Percentiles rank a stretch among this genome's conserved stretches.
These are phyloP conservation scores for Aleurites moluccanus DNA, from an alignment of 441 rosid species.

Conservation along the genomic window DNA sequence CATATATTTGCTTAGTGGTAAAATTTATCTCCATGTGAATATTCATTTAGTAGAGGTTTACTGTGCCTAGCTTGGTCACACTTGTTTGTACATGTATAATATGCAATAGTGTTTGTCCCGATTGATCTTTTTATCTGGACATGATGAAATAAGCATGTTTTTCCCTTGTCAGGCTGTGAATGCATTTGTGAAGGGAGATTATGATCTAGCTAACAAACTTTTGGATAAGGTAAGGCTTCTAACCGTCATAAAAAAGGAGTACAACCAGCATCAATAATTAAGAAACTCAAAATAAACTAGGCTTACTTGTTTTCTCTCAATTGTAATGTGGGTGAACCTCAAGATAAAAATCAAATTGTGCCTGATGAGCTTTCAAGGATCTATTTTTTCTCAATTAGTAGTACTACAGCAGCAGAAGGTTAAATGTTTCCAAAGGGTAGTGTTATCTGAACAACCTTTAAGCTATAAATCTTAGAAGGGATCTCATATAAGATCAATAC, in stretches of 20 bases:
- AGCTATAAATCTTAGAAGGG: neutral
- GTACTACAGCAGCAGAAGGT: conserved; percentile 1
- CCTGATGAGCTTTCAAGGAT: neutral
- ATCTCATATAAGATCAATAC: neutral
- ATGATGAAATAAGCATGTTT: conserved; percentile 3
- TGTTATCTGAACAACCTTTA: neutral
- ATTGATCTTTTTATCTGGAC: conserved; percentile 8
- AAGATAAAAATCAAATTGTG: neutral
- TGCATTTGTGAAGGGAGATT: conserved; percentile 48
- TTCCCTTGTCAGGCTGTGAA: conserved; percentile 47
- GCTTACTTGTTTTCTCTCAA: neutral
- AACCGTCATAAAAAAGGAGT: neutral
- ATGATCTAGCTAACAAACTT: conserved; percentile 43
- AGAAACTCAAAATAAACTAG: neutral
- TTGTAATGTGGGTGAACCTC: neutral
- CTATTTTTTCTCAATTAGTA: neutral
- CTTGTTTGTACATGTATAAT: neutral
- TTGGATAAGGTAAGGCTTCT: conserved; percentile 43
- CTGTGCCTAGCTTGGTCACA: neutral
- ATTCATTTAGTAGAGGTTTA: neutral
- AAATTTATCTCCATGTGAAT: neutral
- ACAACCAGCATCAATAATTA: neutral
- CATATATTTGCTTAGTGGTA: neutral
- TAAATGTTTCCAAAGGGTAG: neutral
- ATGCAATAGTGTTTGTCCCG: neutral